Percentiles rank a stretch among this genome's conserved stretches.
These are phyloP conservation scores for Lithocarpus polystachyus DNA, from an alignment of 306 rosid species.

Conservation along the genomic window DNA sequence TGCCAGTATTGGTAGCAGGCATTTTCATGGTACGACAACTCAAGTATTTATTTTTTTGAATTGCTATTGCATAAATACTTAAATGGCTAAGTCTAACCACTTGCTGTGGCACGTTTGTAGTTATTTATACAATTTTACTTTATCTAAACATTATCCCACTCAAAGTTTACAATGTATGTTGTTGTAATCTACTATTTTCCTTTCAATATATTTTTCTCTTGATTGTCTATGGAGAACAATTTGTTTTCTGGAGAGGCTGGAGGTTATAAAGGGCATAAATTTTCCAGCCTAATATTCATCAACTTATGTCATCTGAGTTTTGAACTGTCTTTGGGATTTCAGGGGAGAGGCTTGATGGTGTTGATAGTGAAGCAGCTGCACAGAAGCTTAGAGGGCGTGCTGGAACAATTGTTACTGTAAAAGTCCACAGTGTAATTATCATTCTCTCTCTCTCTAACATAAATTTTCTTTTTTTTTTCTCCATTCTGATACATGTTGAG, in stretches of 20 bases:
- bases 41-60: neutral
- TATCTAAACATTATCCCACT: no score
- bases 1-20: neutral
- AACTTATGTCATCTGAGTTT: conserved; percentile 4
- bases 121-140: neutral
- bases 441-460: conserved; percentile 14
- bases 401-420: conserved; percentile 80
- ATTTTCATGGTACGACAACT: neutral
- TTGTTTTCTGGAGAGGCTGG: neutral
- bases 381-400: conserved; percentile 83
- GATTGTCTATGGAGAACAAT: neutral
- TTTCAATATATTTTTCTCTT: neutral
- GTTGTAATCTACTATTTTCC: neutral
- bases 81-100: neutral
- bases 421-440: conserved; percentile 48
- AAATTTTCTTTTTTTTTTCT: neutral
- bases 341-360: conserved; percentile 83
- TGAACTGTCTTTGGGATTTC: conserved; percentile 22
- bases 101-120: neutral
- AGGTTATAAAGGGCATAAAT: neutral
- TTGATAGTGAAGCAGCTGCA: conserved; percentile 81
- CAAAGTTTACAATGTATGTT: neutral
- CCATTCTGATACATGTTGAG: neutral
- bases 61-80: neutral
- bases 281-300: neutral